Conservation (phyloP, 345 rosid genomes). For the Nasturtium officinale region DNA sequence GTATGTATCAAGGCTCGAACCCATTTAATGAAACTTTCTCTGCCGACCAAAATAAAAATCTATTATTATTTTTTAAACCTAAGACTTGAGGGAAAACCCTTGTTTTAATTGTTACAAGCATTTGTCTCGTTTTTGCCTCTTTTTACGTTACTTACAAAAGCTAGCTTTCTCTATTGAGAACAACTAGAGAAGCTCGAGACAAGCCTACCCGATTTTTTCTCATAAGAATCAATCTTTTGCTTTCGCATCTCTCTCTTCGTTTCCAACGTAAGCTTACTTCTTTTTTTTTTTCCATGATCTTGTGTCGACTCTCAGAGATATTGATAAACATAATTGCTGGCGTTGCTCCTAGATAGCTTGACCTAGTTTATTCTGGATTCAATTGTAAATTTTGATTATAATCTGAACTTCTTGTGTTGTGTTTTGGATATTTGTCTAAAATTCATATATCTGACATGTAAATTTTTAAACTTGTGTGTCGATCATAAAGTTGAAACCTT, state of each 20-base stretch:
- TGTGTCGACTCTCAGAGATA: neutral
- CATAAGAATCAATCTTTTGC: neutral
- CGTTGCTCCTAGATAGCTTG: neutral
- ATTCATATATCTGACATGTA: neutral
- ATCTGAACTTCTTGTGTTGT: neutral
- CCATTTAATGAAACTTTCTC: too few species aligned
- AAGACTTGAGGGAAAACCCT: neutral
- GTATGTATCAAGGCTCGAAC: too few species aligned
- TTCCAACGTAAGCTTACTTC: neutral
- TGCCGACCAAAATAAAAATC: neutral
- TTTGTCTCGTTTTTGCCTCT: too few species aligned
- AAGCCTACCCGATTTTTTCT: too few species aligned
- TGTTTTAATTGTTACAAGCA: neutral
- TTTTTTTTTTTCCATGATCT: too few species aligned
- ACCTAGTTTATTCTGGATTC: neutral
- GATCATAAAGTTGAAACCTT: neutral
- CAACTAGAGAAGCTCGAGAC: too few species aligned
- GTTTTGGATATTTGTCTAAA: too few species aligned
- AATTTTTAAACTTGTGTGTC: neutral
- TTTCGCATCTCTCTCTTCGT: neutral
- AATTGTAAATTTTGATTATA: too few species aligned
- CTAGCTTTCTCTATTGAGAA: too few species aligned
- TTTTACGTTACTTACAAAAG: too few species aligned
- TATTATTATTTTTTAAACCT: too few species aligned
- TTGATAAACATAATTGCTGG: too few species aligned